Percentiles rank a stretch among this genome's conserved stretches.
phyloP scores from a whole-genome alignment of 305 asterid species.

The Solanum hybrid region DNA sequence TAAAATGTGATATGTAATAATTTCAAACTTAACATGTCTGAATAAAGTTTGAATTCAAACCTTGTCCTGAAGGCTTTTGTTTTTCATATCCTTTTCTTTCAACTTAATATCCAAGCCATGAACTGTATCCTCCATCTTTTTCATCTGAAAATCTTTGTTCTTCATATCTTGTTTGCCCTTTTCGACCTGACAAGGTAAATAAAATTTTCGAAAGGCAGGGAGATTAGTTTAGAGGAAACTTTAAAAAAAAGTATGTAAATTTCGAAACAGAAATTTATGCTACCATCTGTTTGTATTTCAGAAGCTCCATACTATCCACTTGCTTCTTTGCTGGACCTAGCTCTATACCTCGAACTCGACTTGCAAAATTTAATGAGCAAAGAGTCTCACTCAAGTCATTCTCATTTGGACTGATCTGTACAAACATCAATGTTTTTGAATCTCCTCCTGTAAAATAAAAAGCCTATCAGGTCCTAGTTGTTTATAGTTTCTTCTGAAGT shows the following conservation, averaged over 20 bases:
- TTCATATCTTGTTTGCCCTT: conserved; percentile 74
- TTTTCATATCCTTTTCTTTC: conserved; percentile 70
- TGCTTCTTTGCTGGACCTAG: conserved; percentile 96
- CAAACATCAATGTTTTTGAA: conserved; percentile 93
- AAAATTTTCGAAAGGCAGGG: not conserved
- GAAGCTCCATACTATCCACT: conserved; percentile 65
- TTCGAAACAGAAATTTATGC: not conserved
- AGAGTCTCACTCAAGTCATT: conserved; percentile 80
- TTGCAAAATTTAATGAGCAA: conserved; percentile 92
- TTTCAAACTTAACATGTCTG: not conserved
- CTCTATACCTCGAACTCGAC: conserved; percentile 93
- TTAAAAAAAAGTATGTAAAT: not conserved
- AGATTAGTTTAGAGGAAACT: not conserved
- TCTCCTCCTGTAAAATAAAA: conserved; percentile 63
- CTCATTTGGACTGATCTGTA: conserved; percentile 94
- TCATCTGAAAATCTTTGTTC: conserved; percentile 60
- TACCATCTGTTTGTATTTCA: conserved; percentile 84
- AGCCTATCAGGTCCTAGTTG: not conserved
- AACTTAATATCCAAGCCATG: conserved; percentile 70
- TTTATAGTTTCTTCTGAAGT: not conserved
- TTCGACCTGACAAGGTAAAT: conserved; percentile 42
- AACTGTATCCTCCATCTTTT: conserved; percentile 80
- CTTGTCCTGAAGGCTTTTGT: conserved; percentile 86
- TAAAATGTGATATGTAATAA: not conserved
- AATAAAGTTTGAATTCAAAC: conserved; percentile 18